Conservation (phyloP, 768 basidiomycete genomes). For the Rhodotorula toruloides region DNA sequence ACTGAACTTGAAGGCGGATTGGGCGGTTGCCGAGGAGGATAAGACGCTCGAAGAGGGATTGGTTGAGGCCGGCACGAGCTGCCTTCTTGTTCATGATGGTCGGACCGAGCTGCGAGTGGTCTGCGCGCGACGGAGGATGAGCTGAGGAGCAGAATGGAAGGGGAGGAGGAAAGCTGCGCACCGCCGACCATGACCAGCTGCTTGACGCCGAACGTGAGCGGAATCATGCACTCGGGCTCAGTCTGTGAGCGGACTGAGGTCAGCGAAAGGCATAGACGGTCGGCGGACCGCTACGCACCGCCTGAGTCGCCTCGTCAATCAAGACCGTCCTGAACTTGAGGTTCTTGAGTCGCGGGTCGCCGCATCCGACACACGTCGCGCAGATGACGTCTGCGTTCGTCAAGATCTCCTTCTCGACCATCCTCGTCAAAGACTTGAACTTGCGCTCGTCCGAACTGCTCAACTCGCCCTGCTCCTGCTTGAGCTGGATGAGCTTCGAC, state of each 20-base stretch:
- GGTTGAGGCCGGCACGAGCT: conserved; percentile 94
- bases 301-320: conserved; percentile 95
- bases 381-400: conserved; percentile 95
- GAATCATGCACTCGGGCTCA: conserved; percentile 87
- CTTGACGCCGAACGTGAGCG: conserved; percentile 93
- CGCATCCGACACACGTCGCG: conserved; percentile 94
- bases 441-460: conserved; percentile 95
- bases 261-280: not conserved
- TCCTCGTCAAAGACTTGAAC: conserved; percentile 89
- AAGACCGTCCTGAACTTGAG: conserved; percentile 97
- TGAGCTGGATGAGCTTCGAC: conserved; percentile 95
- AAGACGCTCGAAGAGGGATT: conserved; percentile 95
- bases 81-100: conserved; percentile 99
- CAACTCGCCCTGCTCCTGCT: conserved; percentile 95
- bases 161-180: conserved; percentile 48
- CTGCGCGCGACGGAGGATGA: conserved; percentile 12
- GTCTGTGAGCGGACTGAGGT: conserved; percentile 36
- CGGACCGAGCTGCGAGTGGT: conserved; percentile 78
- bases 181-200: conserved; percentile 97
- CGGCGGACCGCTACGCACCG: conserved; percentile 26
- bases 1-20: conserved; percentile 97
- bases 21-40: conserved; percentile 92
- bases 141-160: not conserved
- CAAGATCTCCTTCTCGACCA: conserved; percentile 96
- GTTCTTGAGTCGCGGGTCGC: conserved; percentile 91